Conservation (phyloP, 108 stramenopile genomes). For the Aurantiochytrium sp. region DNA sequence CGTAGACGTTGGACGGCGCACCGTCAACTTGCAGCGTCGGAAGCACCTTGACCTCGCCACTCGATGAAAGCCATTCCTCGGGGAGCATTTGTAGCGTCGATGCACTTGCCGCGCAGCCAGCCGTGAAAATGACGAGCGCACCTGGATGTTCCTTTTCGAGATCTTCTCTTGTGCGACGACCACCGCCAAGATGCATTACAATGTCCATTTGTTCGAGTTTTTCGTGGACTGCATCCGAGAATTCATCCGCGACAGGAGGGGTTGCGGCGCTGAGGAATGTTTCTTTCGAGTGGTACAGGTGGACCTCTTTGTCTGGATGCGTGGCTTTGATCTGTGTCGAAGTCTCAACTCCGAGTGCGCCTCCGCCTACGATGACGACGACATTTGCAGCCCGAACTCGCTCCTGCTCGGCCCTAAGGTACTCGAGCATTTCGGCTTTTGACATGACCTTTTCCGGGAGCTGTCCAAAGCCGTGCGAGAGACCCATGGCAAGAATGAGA, state of each 20-base stretch:
- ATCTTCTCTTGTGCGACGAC: not conserved
- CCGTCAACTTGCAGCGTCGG: not conserved
- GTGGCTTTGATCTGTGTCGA: not conserved
- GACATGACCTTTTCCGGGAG: not conserved
- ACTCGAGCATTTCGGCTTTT: not conserved
- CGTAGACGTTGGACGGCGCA: constrained; percentile 6
- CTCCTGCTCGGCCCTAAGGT: not conserved
- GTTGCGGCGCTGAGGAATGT: not conserved
- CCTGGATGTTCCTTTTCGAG: not conserved
- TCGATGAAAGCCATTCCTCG: not conserved
- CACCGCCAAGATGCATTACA: not conserved
- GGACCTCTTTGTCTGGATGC: not conserved
- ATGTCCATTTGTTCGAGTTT: not conserved
- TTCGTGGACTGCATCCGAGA: not conserved
- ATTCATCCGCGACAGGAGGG: not conserved
- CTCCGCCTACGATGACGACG: not conserved
- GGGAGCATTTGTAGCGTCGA: not conserved
- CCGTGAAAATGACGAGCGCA: not conserved
- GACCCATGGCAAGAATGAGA: not conserved
- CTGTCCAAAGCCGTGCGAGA: not conserved
- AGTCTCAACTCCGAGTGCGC: not conserved
- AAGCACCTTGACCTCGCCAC: not conserved
- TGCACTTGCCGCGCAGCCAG: not conserved
- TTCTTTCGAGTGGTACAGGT: not conserved
- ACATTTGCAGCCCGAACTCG: not conserved